Percentiles rank a stretch among this genome's conserved stretches.
phyloP scores from a whole-genome alignment of 108 stramenopile genomes.

The Nannochloropsis gaditana region DNA sequence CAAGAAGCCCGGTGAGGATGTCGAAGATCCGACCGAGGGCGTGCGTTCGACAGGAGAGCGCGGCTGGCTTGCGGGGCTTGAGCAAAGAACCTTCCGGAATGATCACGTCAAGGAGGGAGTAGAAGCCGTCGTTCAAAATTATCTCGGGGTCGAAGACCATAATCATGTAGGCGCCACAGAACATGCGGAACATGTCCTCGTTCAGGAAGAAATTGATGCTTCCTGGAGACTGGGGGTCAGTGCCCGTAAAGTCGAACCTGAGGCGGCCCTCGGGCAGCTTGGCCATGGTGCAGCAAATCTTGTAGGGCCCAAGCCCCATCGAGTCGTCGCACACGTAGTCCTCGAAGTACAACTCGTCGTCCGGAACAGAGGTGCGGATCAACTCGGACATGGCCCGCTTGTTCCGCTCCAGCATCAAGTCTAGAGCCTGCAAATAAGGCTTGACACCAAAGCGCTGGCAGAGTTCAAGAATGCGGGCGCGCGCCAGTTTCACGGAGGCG shows the following conservation, averaged over 20 bases:
- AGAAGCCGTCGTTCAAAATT: not conserved
- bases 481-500: not conserved
- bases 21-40: not conserved
- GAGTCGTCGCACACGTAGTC: not conserved
- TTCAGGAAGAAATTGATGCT: conserved; percentile 8
- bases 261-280: not conserved
- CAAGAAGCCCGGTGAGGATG: not conserved
- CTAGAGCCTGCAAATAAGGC: not conserved
- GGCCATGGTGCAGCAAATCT: not conserved
- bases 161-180: conserved; percentile 16
- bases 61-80: not conserved
- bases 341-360: conserved; percentile 2
- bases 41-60: conserved; percentile 7
- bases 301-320: not conserved
- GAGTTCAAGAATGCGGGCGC: not conserved
- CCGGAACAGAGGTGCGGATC: not conserved
- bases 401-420: conserved; percentile 17
- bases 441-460: not conserved
- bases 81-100: not conserved
- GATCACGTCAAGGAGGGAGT: not conserved
- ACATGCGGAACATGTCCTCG: conserved; percentile 6
- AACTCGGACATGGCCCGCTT: not conserved
- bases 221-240: not conserved
- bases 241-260: not conserved
- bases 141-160: not conserved